Conservation (phyloP, 768 basidiomycete species). For the Tulasnella sp. region DNA sequence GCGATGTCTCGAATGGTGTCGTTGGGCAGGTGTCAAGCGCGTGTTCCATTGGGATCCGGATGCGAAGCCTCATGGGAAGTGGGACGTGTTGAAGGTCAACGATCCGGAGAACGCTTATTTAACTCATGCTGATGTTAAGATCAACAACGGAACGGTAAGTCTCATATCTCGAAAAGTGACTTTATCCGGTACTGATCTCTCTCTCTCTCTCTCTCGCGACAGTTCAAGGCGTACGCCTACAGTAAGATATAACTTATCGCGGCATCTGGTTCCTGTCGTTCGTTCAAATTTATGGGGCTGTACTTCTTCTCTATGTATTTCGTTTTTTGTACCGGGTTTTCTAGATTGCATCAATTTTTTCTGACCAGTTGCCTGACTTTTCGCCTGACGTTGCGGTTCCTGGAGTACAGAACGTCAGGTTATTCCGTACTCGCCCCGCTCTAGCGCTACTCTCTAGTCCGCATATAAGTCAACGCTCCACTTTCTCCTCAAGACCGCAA, state of each 20-base stretch:
- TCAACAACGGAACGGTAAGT: conserved; percentile 18
- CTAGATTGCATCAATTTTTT: background rate
- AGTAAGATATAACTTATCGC: background rate
- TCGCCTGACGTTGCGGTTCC: too few species aligned
- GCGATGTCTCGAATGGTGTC: conserved; percentile 54
- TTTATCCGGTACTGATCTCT: background rate
- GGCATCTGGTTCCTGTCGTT: background rate
- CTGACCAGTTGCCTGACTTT: too few species aligned
- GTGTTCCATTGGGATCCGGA: conserved; percentile 45
- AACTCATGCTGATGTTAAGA: conserved; percentile 22
- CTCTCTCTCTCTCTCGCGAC: background rate
- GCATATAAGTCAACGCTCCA: background rate
- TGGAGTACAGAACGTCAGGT: too few species aligned
- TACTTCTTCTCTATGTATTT: background rate
- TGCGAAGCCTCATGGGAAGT: background rate
- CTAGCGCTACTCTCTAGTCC: too few species aligned
- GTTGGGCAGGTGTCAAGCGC: conserved; percentile 54
- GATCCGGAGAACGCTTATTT: conserved; percentile 21
- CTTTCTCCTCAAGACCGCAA: background rate
- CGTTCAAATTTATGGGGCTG: background rate
- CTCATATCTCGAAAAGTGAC: background rate
- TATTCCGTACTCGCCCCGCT: too few species aligned
- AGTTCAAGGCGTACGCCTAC: background rate
- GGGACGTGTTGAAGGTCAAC: conserved; percentile 28
- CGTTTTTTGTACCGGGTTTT: background rate